Base-by-base conservation (phyloP, 768 basidiomycete genomes). In the Boletus insuetus region DNA sequence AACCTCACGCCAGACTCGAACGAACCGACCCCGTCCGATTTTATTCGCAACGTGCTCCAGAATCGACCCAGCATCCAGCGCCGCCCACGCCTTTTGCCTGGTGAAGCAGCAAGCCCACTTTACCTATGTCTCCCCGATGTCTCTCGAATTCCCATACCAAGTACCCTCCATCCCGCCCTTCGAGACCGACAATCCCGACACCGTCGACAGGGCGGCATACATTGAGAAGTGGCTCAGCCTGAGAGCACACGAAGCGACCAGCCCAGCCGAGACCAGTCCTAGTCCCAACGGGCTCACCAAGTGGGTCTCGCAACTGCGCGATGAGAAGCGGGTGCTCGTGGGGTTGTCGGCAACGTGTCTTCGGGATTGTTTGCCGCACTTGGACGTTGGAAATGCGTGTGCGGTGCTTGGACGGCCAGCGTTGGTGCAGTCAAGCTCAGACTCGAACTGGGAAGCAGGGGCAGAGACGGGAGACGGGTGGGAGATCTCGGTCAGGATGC, bases 311-410 rank as follows among this genome's bases (percentile, higher is more conserved):
- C 71, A 75, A 61, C 75, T 76, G 46, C 73, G 85, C 49, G 79
- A 85, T 52, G 77, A 81, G 46, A 74, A 71, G 4, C 74, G 81
- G 46, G 74, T 78, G 45, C 83, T 98, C 38, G 77, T 97, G 17
- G 92, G 84, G 5, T 60, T 98, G 16, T 85, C 93, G 1, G 79
- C 82, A 46, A 78, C 80, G 3, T 84, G 84, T 13, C 66, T 93
- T 41, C 71, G 78, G 31, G 93, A 96, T 60, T 89, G 86, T 61
- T 69, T 97, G 11, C 95, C 95, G 0, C 82, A 85, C 59, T 77
- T 98, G 19, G 88, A 96, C 54, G 86, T 93, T 12, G 94, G 94
- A 4, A 91, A 97, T 65, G 84, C 90, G 0, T 84, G 91, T 59
- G 73, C 77, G 0, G 54, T 84, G 7, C 75, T 94, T 3, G 90